Evolutionary conservation across 441 rosid genomes (phyloP).

Genomic region (Kokia cookei): DNA sequence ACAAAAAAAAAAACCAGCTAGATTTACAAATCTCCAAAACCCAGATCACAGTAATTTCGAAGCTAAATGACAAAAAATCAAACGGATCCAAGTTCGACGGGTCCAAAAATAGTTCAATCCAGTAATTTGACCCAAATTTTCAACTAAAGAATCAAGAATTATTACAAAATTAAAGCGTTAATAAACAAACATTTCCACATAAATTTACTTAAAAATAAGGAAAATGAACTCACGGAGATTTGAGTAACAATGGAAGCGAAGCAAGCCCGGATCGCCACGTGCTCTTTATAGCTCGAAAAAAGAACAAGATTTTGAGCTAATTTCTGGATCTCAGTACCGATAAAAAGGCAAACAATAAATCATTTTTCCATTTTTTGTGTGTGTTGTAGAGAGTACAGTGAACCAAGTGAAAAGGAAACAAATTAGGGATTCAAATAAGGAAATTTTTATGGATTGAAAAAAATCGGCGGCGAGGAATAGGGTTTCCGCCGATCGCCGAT

Average conservation of each 20-base stretch:
- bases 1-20: constrained; percentile 7
- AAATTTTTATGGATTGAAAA: constrained; percentile 25
- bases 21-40: constrained; percentile 11
- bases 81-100: constrained; percentile 30
- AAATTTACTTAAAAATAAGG: neutral
- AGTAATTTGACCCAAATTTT: constrained; percentile 15
- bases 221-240: constrained; percentile 46
- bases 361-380: neutral
- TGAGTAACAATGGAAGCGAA: constrained; percentile 37
- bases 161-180: constrained; percentile 8
- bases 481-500: constrained; percentile 60
- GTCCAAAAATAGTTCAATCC: constrained; percentile 14
- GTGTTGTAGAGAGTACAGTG: constrained; percentile 5
- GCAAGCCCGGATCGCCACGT: constrained; percentile 52
- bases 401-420: neutral
- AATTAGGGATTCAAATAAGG: constrained; percentile 19
- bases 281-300: constrained; percentile 40
- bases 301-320: constrained; percentile 36
- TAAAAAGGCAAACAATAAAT: neutral
- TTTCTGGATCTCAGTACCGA: constrained; percentile 39
- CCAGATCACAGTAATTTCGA: constrained; percentile 16
- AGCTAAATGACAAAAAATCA: constrained; percentile 24
- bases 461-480: constrained; percentile 34
- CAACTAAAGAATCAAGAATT: constrained; percentile 7
- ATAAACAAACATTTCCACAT: constrained; percentile 9